These are phyloP conservation scores for Colletotrichum godetiae DNA, from an alignment of 2,329 filamentous ascomycete species.

Conservation along the genomic window DNA sequence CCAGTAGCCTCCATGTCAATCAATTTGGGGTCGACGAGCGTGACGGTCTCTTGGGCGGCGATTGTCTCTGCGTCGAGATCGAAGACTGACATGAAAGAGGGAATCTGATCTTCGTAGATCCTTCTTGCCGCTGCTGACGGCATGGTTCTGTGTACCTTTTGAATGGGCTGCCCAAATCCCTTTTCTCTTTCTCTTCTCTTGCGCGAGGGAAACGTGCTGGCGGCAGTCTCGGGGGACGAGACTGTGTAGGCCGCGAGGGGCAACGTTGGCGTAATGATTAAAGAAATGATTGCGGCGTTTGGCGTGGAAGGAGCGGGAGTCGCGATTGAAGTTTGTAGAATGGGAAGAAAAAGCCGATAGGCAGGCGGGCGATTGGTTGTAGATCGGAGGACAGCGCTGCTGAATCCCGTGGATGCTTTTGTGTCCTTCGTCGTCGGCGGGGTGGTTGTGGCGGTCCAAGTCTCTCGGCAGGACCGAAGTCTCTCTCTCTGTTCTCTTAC, in stretches of 20 bases:
- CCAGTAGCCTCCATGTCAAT: constrained; percentile 57
- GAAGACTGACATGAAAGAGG: constrained; percentile 82
- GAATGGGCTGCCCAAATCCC: constrained; percentile 32
- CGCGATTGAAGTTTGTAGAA: constrained; percentile 18
- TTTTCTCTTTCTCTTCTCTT: constrained; percentile 36
- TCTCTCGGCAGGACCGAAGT: constrained; percentile 22
- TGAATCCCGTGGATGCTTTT: constrained; percentile 55
- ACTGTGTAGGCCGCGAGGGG: constrained; percentile 22
- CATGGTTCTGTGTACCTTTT: constrained; percentile 56
- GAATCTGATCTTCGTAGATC: constrained; percentile 77
- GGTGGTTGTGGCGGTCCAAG: constrained; percentile 6
- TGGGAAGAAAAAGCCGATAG: constrained; percentile 21
- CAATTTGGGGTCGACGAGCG: constrained; percentile 65
- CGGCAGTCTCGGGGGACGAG: constrained; percentile 34
- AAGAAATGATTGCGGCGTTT: constrained; percentile 34
- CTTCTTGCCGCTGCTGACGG: constrained; percentile 71
- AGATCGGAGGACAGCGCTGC: constrained; percentile 61
- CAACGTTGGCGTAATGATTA: constrained; percentile 27
- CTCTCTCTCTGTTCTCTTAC: constrained; percentile 4
- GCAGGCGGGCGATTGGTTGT: constrained; percentile 23
- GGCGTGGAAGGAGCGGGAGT: constrained; percentile 27
- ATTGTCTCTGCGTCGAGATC: constrained; percentile 70
- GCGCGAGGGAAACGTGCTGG: constrained; percentile 32
- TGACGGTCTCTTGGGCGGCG: constrained; percentile 64
- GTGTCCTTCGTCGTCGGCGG: constrained; percentile 25